phyloP scores from a whole-genome alignment of 768 basidiomycete species.

The Paxillus ammoniavirescens region DNA sequence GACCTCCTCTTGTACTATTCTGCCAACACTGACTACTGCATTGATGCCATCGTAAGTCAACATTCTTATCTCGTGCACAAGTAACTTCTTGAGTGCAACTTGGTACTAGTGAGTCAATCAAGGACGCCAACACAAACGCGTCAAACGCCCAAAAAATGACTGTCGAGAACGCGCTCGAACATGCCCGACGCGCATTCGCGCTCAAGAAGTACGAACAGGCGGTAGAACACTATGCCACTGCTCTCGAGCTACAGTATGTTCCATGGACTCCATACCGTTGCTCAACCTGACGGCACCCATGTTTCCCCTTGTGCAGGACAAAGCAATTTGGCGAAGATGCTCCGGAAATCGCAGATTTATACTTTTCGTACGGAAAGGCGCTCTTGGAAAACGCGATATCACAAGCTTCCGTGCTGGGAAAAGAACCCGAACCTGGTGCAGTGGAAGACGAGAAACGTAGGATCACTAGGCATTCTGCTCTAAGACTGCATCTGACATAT shows the following conservation, averaged over 20 bases:
- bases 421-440: constrained; percentile 59
- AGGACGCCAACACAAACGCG: constrained; percentile 23
- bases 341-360: constrained; percentile 81
- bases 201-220: constrained; percentile 85
- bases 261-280: background rate
- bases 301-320: constrained; percentile 48
- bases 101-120: constrained; percentile 10
- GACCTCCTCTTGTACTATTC: background rate
- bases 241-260: constrained; percentile 81
- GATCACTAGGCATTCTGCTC: background rate
- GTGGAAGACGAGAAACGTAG: constrained; percentile 43
- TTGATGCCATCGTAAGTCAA: constrained; percentile 26
- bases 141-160: constrained; percentile 22
- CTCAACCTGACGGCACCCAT: constrained; percentile 14
- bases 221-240: constrained; percentile 78
- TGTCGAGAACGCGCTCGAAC: constrained; percentile 64
- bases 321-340: constrained; percentile 75
- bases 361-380: constrained; percentile 91
- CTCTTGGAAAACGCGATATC: constrained; percentile 89
- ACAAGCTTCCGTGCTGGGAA: constrained; percentile 85
- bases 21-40: background rate
- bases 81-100: background rate
- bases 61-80: too few relatives aligned
- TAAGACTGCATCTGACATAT: background rate
- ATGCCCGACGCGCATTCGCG: constrained; percentile 86